Conservation (phyloP, 1,284 basidiomycete species). For the Cutaneotrichosporon daszewskae region DNA sequence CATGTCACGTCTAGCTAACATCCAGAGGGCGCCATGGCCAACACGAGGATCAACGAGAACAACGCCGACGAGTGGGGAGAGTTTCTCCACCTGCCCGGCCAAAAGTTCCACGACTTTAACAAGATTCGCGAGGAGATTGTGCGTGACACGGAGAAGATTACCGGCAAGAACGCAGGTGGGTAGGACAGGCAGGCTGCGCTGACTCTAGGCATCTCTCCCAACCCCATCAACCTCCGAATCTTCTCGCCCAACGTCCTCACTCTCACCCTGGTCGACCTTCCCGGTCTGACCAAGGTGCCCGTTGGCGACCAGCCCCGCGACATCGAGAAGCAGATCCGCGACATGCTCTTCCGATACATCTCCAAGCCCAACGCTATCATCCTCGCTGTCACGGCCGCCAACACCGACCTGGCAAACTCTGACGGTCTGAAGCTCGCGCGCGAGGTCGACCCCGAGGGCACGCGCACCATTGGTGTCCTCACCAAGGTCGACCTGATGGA, state of each 20-base stretch:
- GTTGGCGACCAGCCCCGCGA: constrained; percentile 94
- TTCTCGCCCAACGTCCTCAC: constrained; percentile 96
- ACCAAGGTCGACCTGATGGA: constrained; percentile 99
- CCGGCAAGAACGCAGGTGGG: constrained; percentile 80
- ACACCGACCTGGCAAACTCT: constrained; percentile 95
- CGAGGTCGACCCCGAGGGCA: constrained; percentile 92
- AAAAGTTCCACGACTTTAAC: constrained; percentile 96
- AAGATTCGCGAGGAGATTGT: constrained; percentile 96
- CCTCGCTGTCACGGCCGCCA: constrained; percentile 92
- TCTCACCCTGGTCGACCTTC: constrained; percentile 91
- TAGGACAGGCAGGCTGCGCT: neutral
- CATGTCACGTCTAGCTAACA: no score
- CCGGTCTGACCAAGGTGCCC: constrained; percentile 93
- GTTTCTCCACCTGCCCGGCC: constrained; percentile 89
- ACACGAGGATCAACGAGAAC: constrained; percentile 53
- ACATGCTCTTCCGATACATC: constrained; percentile 96
- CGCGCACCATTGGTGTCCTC: constrained; percentile 92
- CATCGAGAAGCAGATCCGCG: constrained; percentile 94
- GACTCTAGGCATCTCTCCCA: constrained; percentile 72
- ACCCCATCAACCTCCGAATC: constrained; percentile 94
- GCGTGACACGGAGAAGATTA: constrained; percentile 94
- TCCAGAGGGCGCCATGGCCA: constrained; percentile 32
- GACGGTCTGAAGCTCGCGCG: constrained; percentile 94
- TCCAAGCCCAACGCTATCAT: constrained; percentile 76
- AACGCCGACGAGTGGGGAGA: constrained; percentile 97